phyloP scores from a whole-genome alignment of 1,284 basidiomycete species.

The Malassezia psittaci region DNA sequence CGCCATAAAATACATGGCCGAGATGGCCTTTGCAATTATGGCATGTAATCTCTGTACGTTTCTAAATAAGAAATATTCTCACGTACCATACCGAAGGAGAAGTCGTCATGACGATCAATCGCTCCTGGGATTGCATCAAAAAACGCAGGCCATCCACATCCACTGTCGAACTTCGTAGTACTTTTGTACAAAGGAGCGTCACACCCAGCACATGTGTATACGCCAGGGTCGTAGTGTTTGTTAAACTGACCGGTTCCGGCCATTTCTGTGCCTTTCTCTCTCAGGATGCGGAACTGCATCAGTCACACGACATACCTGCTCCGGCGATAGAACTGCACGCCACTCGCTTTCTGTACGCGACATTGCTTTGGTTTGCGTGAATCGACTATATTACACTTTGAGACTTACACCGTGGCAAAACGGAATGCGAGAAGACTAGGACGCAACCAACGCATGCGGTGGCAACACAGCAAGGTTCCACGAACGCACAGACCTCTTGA shows the following conservation, averaged over 20 bases:
- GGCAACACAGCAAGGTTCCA: not conserved
- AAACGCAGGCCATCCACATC: slow-evolving; percentile 96
- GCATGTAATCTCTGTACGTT: slow-evolving; percentile 65
- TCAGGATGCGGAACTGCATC: slow-evolving; percentile 67
- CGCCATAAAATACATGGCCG: slow-evolving; percentile 85
- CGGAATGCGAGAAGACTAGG: not conserved
- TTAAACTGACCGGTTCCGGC: slow-evolving; percentile 70
- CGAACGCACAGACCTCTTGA: not conserved
- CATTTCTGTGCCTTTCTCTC: slow-evolving; percentile 75
- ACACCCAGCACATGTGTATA: slow-evolving; percentile 56
- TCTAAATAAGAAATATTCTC: not conserved
- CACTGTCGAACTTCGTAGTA: slow-evolving; percentile 79
- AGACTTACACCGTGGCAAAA: not conserved
- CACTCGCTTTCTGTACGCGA: slow-evolving; percentile 56
- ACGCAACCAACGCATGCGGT: slow-evolving; percentile 2
- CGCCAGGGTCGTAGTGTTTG: slow-evolving; percentile 57
- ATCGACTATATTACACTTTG: not conserved
- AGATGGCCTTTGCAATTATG: slow-evolving; percentile 71
- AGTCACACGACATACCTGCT: slow-evolving; percentile 57
- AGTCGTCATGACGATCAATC: slow-evolving; percentile 55
- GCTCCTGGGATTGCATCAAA: slow-evolving; percentile 87
- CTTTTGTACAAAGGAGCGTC: slow-evolving; percentile 53
- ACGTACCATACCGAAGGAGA: slow-evolving; percentile 49
- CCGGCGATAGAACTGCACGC: slow-evolving; percentile 66
- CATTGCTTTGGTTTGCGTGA: not conserved